These are phyloP conservation scores for Oropetium thomaeum DNA, from an alignment of 176 grass and related monocot genomes.

Conservation along the genomic window DNA sequence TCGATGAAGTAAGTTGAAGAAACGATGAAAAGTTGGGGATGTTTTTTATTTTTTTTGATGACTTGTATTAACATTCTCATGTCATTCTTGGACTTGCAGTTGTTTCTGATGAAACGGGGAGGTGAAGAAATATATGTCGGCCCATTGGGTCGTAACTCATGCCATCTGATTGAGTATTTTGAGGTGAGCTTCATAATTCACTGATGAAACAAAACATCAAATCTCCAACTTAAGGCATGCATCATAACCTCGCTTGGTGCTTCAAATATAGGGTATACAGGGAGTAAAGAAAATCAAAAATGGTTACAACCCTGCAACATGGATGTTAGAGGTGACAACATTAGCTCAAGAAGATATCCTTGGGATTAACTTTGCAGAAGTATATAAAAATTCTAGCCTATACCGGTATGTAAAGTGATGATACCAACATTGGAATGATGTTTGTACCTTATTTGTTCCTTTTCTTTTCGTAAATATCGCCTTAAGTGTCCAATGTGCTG, in stretches of 20 bases:
- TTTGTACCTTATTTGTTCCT: background rate
- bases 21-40: constrained; percentile 4
- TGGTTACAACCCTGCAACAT: constrained; percentile 90
- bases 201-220: background rate
- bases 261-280: constrained; percentile 57
- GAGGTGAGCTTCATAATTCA: constrained; percentile 55
- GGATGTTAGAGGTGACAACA: constrained; percentile 87
- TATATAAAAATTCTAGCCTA: constrained; percentile 69
- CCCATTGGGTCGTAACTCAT: constrained; percentile 74
- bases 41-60: background rate
- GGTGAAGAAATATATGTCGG: constrained; percentile 92
- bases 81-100: constrained; percentile 41
- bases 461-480: background rate
- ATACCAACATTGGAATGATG: background rate
- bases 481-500: background rate
- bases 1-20: constrained; percentile 62
- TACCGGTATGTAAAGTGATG: constrained; percentile 51
- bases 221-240: constrained; percentile 14
- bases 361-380: constrained; percentile 66
- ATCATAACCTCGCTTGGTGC: constrained; percentile 8
- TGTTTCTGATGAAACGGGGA: constrained; percentile 95
- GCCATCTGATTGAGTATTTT: constrained; percentile 77
- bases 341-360: constrained; percentile 75
- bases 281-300: constrained; percentile 90
- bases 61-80: constrained; percentile 29